Base-by-base conservation (phyloP, 768 basidiomycete genomes). In the Tubosaeta sp. region DNA sequence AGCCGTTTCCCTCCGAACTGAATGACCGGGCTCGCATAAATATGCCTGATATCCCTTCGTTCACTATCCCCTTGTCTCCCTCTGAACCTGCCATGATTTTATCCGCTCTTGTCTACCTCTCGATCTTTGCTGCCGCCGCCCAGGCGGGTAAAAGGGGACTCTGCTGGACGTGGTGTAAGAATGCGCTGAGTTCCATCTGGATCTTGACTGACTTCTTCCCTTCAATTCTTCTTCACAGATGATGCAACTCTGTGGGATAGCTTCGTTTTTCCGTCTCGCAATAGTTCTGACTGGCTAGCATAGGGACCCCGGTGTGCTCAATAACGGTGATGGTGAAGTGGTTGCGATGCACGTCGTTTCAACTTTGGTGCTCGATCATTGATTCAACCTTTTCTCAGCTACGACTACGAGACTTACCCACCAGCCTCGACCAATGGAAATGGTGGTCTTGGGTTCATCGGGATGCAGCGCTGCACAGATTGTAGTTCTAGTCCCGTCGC, bases 81-180 rank as follows among this genome's bases (percentile, higher is more conserved):
- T 50, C 2, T 11, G 29, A 14, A 25, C 25, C 14, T 6, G 19
- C 33, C 10, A 69, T 70, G 66, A 33, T 66, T 14, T 41, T 44
- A 19, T 56, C 45, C 32, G 33, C 51, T 5, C n/a, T 69, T 11
- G 44, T 61, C 32, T 22, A 64, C 25, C 47, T 66, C 16, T 45
- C 55, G 0, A 16, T 58, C 7, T 68, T 67, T 33, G 31, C 54
- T 1, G 32, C 53, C 12, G 48, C 54, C 17, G 63, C 55, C 35
- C 61, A 56, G 12, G 73, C 73, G 22, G 72, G 73, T 25, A 73
- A 73, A 58, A 65, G 71, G 17, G 72, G 72, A 35, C 64, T 73
- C 22, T 60, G 59, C 39, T 73, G 72, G 72, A 59, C 72, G 27
- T 74, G 55, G 54, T 73, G 69, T 71, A 51, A 53, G 64, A 11